Evolutionary conservation across 176 grass and related monocot species (phyloP).

Genomic region (Thinopyrum elongatum): DNA sequence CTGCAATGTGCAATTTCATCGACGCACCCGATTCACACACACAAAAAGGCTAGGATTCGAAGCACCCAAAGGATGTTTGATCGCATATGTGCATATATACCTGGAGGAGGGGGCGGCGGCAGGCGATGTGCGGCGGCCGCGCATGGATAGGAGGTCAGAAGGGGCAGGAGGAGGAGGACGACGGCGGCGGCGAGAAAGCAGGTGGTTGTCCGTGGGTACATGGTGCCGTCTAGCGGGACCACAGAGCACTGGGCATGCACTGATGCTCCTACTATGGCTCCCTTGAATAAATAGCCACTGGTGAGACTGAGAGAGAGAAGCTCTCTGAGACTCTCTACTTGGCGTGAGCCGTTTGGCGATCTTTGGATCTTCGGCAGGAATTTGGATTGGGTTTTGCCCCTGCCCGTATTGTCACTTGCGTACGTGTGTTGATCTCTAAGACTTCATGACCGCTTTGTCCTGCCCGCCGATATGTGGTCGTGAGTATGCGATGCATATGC

Average conservation of each 20-base stretch:
- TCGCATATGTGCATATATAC: background rate
- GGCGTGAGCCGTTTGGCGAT: background rate
- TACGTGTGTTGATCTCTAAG: background rate
- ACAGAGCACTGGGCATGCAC: background rate
- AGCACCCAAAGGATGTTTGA: background rate
- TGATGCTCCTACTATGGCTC: too few relatives aligned
- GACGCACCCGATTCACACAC: background rate
- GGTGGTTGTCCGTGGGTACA: background rate
- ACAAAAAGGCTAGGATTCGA: background rate
- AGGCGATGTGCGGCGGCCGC: background rate
- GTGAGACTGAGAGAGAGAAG: background rate
- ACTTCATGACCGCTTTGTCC: background rate
- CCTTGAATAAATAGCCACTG: background rate
- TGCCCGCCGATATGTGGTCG: background rate
- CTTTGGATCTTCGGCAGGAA: background rate
- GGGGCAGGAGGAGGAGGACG: background rate
- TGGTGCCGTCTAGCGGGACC: background rate
- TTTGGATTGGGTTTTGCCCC: background rate
- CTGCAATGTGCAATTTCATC: too few relatives aligned
- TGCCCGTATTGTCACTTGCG: background rate
- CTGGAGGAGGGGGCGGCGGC: background rate
- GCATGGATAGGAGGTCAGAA: too few relatives aligned
- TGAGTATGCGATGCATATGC: too few relatives aligned
- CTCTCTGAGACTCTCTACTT: background rate
- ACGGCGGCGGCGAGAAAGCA: background rate